Base-by-base conservation (phyloP, 2,329 filamentous ascomycete species). In the Hortaea werneckii region DNA sequence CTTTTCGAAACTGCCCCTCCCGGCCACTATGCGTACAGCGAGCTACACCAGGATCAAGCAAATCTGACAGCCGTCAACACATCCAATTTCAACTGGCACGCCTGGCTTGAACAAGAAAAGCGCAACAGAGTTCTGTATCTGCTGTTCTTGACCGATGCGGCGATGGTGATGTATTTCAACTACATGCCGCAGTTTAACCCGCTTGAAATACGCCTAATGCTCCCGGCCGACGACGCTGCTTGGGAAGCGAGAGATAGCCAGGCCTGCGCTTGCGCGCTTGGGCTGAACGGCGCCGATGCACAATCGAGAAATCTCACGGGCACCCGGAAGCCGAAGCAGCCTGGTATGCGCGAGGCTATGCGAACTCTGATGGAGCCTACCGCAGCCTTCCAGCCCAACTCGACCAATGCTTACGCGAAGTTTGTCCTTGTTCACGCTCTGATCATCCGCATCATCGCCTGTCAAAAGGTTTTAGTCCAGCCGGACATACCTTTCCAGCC, bases 141-240 rank as follows among this genome's bases (percentile, higher is more conserved):
- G 55, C 72, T 85, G 2, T 80, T 80, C 57, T 65, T 85, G 12
- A 69, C 76, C 30, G 83, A 87, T 57, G 71, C 75, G 11, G 77
- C 80, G 8, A 75, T 82, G 59, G 77, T 77, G 12, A 74, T 87
- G 13, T 87, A 81, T 60, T 87, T 86, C 72, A 87, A 87, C 60
- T 66, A 68, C n/a, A 64, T 72, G 7, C 75, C 82, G 10, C 71
- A 77, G 39, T 77, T 87, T 37, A 78, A 85, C 48, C 66, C 73
- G 6, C 71, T 79, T 30, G 82, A 86, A 53, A 72, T 87, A 42
- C 71, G 73, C 29, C 63, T 87, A 34, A 81, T 82, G n/a, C 67
- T 88, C 5, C 83, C 84, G 6, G 75, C 77, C 10, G 83, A 87
- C 54, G 84, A 87, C 62, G 80, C 80, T 11, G 78, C 80, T 2